Conservation (phyloP, 441 rosid species). For the Daphne laureola region DNA sequence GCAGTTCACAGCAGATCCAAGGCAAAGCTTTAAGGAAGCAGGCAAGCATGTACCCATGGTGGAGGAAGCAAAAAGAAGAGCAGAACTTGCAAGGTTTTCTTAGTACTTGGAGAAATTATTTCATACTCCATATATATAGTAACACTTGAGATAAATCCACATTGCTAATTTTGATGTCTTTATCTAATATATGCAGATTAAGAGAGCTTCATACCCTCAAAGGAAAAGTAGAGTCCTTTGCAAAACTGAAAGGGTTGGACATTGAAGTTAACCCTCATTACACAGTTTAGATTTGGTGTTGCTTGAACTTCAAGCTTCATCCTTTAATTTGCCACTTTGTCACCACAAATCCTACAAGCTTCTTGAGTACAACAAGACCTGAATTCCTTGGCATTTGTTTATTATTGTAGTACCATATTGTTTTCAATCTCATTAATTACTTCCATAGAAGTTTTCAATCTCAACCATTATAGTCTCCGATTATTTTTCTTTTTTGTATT, state of each 20-base stretch:
- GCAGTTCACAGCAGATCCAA: constrained; percentile 25
- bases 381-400: no score
- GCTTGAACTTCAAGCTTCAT: no score
- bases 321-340: no score
- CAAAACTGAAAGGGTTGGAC: constrained; percentile 45
- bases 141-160: background rate
- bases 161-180: background rate
- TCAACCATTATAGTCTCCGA: no score
- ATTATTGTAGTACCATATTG: no score
- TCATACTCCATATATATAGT: background rate
- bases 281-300: constrained; percentile 24
- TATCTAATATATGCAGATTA: constrained; percentile 24
- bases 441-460: no score
- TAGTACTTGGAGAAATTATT: no score
- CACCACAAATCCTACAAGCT: no score
- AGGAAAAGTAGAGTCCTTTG: constrained; percentile 59
- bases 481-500: no score
- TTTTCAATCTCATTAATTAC: no score
- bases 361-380: no score
- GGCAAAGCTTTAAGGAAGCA: constrained; percentile 32
- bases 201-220: constrained; percentile 59
- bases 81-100: constrained; percentile 44
- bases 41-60: constrained; percentile 26
- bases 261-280: constrained; percentile 53
- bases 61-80: constrained; percentile 53